Percentiles rank a stretch among this genome's conserved stretches.
Evolutionary conservation across 2,329 filamentous ascomycete genomes (phyloP).

Genomic region (Colletotrichum lupini): DNA sequence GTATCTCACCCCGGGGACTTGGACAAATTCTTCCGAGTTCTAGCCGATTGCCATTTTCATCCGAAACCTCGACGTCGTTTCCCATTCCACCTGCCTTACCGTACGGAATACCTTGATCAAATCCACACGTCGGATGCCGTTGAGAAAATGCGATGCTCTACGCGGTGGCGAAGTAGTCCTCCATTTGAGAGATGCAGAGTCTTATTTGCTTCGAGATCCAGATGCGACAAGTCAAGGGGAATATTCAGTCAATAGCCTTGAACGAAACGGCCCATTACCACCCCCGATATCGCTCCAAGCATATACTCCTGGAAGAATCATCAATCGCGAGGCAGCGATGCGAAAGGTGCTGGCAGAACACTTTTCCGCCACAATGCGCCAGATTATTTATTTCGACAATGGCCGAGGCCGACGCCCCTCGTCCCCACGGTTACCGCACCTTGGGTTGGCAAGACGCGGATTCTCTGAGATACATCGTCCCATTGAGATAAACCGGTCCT

Average conservation of each 20-base stretch:
- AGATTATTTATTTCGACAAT: slow-evolving; percentile 4
- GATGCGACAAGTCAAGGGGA: neutral
- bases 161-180: no score
- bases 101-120: neutral
- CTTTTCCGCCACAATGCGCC: slow-evolving; percentile 17
- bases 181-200: neutral
- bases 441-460: neutral
- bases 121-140: neutral
- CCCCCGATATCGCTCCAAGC: neutral
- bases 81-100: neutral
- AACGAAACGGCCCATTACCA: neutral
- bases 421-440: neutral
- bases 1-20: neutral
- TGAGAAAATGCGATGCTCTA: neutral
- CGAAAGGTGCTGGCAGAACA: slow-evolving; percentile 18
- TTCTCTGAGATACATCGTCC: neutral
- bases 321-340: neutral
- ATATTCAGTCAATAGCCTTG: neutral
- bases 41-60: neutral
- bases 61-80: neutral
- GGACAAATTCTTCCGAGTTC: neutral
- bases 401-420: neutral
- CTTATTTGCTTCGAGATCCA: neutral
- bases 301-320: slow-evolving; percentile 18
- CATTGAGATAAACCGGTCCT: neutral